Conservation (phyloP, 192 early-diverging fungal species). For the Entomortierella beljakovae region DNA sequence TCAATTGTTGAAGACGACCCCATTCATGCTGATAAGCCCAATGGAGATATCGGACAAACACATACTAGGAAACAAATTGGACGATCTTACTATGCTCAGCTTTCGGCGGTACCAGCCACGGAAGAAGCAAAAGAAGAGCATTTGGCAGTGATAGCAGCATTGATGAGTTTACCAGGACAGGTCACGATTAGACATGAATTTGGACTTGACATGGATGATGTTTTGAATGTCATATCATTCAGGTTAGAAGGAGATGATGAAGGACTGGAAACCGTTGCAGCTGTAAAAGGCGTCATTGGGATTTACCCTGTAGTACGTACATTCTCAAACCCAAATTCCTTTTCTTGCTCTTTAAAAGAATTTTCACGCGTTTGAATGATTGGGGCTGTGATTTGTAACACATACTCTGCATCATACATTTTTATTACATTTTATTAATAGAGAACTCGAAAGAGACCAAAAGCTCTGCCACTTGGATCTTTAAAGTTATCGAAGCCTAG, state of each 20-base stretch:
- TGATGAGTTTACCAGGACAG: slow-evolving; percentile 14
- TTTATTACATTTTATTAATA: slow-evolving; percentile 7
- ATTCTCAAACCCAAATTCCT: neutral
- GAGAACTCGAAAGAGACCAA: slow-evolving; percentile 44
- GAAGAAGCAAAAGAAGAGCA: slow-evolving; percentile 28
- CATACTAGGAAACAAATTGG: neutral
- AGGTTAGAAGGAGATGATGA: slow-evolving; percentile 39
- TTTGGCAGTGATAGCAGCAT: neutral
- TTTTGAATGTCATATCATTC: slow-evolving; percentile 63
- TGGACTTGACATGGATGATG: slow-evolving; percentile 56
- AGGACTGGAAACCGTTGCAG: slow-evolving; percentile 31
- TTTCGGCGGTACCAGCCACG: slow-evolving; percentile 27
- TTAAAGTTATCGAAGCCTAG: slow-evolving; percentile 18
- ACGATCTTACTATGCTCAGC: slow-evolving; percentile 28
- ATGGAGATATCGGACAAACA: no score
- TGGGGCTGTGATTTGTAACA: neutral
- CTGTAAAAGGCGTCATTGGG: slow-evolving; percentile 45
- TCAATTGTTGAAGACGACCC: no score
- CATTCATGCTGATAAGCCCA: no score
- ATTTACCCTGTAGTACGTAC: slow-evolving; percentile 62
- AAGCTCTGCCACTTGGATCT: slow-evolving; percentile 26
- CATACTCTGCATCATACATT: neutral
- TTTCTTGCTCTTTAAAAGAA: neutral
- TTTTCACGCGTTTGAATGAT: neutral
- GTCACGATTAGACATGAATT: slow-evolving; percentile 40